Conservation (phyloP, 129 eudicot genomes). For the Scalesia atractyloides region DNA sequence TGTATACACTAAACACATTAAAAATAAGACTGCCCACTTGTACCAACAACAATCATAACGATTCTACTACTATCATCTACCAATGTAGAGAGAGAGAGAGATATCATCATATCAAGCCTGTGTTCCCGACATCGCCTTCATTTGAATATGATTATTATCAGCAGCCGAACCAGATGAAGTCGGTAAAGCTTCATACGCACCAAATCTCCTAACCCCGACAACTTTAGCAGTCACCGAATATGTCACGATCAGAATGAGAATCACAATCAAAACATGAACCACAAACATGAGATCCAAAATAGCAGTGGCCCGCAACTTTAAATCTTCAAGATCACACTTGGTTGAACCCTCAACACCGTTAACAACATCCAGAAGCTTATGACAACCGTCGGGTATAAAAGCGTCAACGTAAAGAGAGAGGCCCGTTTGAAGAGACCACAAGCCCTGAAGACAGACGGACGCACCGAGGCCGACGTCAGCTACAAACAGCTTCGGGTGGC, state of each 20-base stretch:
- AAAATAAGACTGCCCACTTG: slow-evolving; percentile 32
- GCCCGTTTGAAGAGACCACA: slow-evolving; percentile 83
- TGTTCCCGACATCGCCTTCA: slow-evolving; percentile 77
- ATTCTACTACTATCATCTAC: slow-evolving; percentile 22
- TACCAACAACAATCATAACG: slow-evolving; percentile 25
- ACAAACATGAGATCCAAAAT: slow-evolving; percentile 74
- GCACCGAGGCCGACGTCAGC: slow-evolving; percentile 66
- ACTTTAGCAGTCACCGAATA: slow-evolving; percentile 58
- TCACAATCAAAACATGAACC: slow-evolving; percentile 60
- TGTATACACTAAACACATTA: slow-evolving; percentile 35
- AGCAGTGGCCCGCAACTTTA: slow-evolving; percentile 80
- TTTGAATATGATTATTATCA: slow-evolving; percentile 68
- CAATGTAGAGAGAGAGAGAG: slow-evolving; percentile 1
- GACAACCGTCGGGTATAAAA: slow-evolving; percentile 89
- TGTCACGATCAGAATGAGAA: slow-evolving; percentile 47
- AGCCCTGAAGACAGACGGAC: slow-evolving; percentile 67
- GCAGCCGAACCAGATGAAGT: slow-evolving; percentile 37
- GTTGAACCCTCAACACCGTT: slow-evolving; percentile 91
- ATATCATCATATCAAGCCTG: slow-evolving; percentile 54
- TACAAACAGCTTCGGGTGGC: slow-evolving; percentile 62
- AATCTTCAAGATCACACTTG: slow-evolving; percentile 77
- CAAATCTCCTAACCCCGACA: slow-evolving; percentile 68
- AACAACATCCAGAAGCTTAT: slow-evolving; percentile 77
- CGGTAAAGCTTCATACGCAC: slow-evolving; percentile 79
- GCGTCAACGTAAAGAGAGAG: slow-evolving; percentile 80